A percentile compares a stretch with the other conserved stretches of the same genome.
phyloP scores from a whole-genome alignment of 768 basidiomycete species.

The Boletales sp. region DNA sequence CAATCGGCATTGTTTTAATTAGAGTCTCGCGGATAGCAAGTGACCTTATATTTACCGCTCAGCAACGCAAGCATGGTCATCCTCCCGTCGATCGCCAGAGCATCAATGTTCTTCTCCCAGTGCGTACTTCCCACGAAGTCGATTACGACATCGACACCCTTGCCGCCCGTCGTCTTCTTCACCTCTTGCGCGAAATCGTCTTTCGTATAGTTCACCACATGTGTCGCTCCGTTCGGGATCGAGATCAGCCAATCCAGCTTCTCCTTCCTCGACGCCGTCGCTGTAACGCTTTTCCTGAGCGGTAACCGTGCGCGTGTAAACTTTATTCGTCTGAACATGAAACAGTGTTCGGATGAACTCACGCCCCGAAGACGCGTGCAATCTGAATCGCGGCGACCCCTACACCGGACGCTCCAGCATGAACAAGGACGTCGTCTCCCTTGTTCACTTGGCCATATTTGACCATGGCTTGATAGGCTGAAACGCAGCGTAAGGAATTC shows the following conservation, averaged over 20 bases:
- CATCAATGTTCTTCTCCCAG: constrained; percentile 69
- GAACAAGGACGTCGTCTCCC: constrained; percentile 77
- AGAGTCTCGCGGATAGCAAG: constrained; percentile 16
- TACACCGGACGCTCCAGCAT: constrained; percentile 90
- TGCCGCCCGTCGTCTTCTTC: constrained; percentile 59
- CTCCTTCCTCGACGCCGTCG: constrained; percentile 81
- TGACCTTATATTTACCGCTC: constrained; percentile 48
- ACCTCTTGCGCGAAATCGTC: constrained; percentile 75
- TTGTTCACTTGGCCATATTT: constrained; percentile 64
- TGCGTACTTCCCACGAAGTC: constrained; percentile 81
- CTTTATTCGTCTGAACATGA: constrained; percentile 1
- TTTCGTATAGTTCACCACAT: constrained; percentile 81
- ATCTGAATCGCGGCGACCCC: constrained; percentile 87
- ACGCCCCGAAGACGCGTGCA: constrained; percentile 73
- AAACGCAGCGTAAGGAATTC: background rate
- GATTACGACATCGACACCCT: constrained; percentile 80
- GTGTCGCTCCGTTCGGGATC: constrained; percentile 66
- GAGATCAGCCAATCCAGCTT: constrained; percentile 76
- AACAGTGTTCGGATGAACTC: constrained; percentile 29
- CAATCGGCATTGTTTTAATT: constrained; percentile 15
- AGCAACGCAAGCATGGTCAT: constrained; percentile 67
- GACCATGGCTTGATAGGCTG: constrained; percentile 63
- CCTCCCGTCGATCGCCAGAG: constrained; percentile 66
- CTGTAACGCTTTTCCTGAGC: constrained; percentile 63
- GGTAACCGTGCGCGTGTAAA: constrained; percentile 1